phyloP scores from a whole-genome alignment of 1,139 yeast genomes.

The Sugiyamaella neomexicana region DNA sequence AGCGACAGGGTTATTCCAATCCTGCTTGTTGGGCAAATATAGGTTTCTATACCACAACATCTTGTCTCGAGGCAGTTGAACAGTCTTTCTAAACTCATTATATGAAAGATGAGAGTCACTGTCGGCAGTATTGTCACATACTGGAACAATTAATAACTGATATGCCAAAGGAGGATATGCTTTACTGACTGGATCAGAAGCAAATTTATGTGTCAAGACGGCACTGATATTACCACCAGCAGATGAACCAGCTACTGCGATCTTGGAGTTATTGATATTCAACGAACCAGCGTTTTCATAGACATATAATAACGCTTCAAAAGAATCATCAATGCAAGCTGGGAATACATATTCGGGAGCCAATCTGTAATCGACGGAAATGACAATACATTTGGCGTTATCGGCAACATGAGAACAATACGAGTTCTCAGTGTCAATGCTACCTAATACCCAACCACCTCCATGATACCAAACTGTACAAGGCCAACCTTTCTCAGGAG shows the following conservation, averaged over 20 bases:
- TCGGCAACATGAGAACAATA: constrained; percentile 49
- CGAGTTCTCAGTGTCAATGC: constrained; percentile 48
- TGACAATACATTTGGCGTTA: constrained; percentile 43
- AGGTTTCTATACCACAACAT: constrained; percentile 51
- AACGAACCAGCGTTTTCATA: constrained; percentile 33
- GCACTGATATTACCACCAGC: constrained; percentile 54
- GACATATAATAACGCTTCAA: constrained; percentile 38
- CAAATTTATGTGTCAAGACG: constrained; percentile 46
- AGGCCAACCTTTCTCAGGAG: constrained; percentile 49
- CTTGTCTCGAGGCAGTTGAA: constrained; percentile 51
- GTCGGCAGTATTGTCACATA: constrained; percentile 51
- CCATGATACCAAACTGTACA: constrained; percentile 52
- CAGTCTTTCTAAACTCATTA: constrained; percentile 47
- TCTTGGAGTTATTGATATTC: constrained; percentile 40
- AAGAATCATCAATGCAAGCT: constrained; percentile 51
- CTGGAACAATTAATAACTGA: constrained; percentile 52
- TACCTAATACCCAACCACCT: constrained; percentile 53
- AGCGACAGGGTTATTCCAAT: constrained; percentile 46
- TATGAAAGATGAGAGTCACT: constrained; percentile 45
- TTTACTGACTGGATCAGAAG: constrained; percentile 30
- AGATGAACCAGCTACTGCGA: constrained; percentile 52
- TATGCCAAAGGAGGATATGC: constrained; percentile 44
- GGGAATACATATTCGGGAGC: constrained; percentile 54
- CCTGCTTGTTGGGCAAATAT: constrained; percentile 46
- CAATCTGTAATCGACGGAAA: constrained; percentile 46